Evolutionary conservation across 352 stramenopile species (phyloP).

Genomic region (Thalassiosira hispida): DNA sequence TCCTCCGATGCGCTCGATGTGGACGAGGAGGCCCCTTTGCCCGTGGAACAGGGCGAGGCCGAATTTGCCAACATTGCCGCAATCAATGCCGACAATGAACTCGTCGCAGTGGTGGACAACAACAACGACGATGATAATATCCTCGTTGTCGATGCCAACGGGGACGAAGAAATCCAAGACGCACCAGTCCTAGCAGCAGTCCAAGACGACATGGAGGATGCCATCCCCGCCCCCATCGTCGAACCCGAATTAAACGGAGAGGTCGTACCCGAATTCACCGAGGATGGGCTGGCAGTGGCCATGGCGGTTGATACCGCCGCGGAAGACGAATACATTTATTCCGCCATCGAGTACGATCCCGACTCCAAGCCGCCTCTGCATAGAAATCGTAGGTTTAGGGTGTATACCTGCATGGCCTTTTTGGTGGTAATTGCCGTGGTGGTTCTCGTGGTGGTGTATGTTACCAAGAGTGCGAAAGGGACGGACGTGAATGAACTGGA

Average conservation of each 20-base stretch:
- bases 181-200: background rate
- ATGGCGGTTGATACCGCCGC: constrained; percentile 48
- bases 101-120: too few relatives aligned
- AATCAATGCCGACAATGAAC: background rate
- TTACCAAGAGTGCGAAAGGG: constrained; percentile 20
- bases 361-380: constrained; percentile 76
- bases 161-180: background rate
- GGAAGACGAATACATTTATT: constrained; percentile 65
- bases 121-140: too few relatives aligned
- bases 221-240: constrained; percentile 20
- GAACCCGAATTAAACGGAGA: background rate
- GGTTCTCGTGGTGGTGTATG: constrained; percentile 44
- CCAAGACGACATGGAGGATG: constrained; percentile 2
- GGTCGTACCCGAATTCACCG: constrained; percentile 8
- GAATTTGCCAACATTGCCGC: background rate
- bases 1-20: background rate
- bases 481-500: too few relatives aligned
- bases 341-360: constrained; percentile 79
- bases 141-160: background rate
- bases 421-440: constrained; percentile 50
- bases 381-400: constrained; percentile 67
- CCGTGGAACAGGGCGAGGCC: background rate
- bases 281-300: constrained; percentile 67
- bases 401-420: constrained; percentile 66
- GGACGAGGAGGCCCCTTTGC: background rate